These are phyloP conservation scores for Didymella arachidicola DNA, from an alignment of 2,329 filamentous ascomycete species.

Conservation along the genomic window DNA sequence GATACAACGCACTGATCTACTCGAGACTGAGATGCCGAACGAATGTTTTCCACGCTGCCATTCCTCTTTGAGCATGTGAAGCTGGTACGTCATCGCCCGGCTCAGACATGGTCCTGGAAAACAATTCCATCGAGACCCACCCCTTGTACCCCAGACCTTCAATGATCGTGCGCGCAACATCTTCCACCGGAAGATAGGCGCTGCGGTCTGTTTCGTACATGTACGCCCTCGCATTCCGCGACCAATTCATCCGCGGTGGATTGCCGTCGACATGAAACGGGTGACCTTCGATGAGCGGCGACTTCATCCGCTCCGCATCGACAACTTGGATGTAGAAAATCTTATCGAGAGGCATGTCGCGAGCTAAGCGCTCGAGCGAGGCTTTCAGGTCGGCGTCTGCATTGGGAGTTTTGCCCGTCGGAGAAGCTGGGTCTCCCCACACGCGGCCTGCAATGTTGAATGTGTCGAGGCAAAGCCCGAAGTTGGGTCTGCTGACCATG, in stretches of 20 bases:
- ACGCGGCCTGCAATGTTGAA: conserved; percentile 4
- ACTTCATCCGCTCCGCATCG: conserved; percentile 4
- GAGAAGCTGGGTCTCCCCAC: conserved; percentile 3
- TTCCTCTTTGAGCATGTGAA: conserved; percentile 11
- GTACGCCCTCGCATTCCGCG: conserved; percentile 1
- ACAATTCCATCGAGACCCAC: conserved; percentile 18
- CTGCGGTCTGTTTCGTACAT: conserved; percentile 8
- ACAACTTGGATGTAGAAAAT: conserved; percentile 17
- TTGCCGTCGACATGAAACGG: conserved; percentile 8
- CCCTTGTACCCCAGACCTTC: conserved; percentile 13
- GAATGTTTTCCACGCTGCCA: conserved; percentile 10
- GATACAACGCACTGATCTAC: background rate
- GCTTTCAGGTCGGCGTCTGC: conserved; percentile 12
- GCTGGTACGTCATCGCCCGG: conserved; percentile 6
- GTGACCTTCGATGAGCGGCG: conserved; percentile 2
- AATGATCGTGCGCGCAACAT: conserved; percentile 8
- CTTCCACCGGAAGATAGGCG: conserved; percentile 4
- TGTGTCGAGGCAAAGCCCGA: conserved; percentile 15
- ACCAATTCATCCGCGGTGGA: conserved; percentile 4
- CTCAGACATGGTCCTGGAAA: conserved; percentile 17
- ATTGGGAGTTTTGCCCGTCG: conserved; percentile 13
- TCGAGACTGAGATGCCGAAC: conserved; percentile 5
- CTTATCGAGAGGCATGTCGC: conserved; percentile 8
- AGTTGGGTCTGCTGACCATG: conserved; percentile 9
- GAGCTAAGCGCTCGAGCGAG: conserved; percentile 5